Percentiles rank a stretch among this genome's conserved stretches.
Evolutionary conservation across 139 green algal genomes (phyloP).

Genomic region (Haematococcus lacustris): DNA sequence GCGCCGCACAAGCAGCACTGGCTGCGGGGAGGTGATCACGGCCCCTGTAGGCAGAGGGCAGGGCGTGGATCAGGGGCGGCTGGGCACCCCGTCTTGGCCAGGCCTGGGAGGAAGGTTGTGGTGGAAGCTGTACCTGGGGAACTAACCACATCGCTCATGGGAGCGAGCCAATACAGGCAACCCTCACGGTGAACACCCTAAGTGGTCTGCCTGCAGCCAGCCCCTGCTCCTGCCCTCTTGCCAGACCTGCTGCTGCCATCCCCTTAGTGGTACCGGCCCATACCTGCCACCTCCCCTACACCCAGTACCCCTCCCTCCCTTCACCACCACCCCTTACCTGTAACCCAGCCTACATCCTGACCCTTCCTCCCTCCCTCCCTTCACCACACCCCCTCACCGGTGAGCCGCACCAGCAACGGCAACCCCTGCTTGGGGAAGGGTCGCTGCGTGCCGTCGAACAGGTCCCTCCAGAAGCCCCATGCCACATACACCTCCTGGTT

Average conservation of each 20-base stretch:
- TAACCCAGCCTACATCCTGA: too few relatives aligned
- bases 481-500: conserved; percentile 14
- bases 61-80: neutral
- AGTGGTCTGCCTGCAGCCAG: too few relatives aligned
- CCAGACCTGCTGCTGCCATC: too few relatives aligned
- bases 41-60: conserved; percentile 1
- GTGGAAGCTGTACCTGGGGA: neutral
- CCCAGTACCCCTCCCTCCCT: too few relatives aligned
- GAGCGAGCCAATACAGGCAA: too few relatives aligned
- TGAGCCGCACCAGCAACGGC: conserved; percentile 3
- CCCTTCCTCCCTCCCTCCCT: too few relatives aligned
- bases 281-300: too few relatives aligned
- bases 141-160: too few relatives aligned
- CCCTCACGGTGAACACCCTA: too few relatives aligned
- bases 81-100: neutral
- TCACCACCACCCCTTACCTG: too few relatives aligned
- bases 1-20: neutral
- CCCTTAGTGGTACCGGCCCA: too few relatives aligned
- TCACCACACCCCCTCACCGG: neutral
- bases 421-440: neutral
- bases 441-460: conserved; percentile 1
- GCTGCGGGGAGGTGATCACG: conserved; percentile 5
- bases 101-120: neutral
- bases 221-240: too few relatives aligned
- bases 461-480: conserved; percentile 3